Evolutionary conservation across 2,329 filamentous ascomycete genomes (phyloP), one percentile per base, ranked within the genome.

Genomic region (Sarocladiaceae sp.): DNA sequence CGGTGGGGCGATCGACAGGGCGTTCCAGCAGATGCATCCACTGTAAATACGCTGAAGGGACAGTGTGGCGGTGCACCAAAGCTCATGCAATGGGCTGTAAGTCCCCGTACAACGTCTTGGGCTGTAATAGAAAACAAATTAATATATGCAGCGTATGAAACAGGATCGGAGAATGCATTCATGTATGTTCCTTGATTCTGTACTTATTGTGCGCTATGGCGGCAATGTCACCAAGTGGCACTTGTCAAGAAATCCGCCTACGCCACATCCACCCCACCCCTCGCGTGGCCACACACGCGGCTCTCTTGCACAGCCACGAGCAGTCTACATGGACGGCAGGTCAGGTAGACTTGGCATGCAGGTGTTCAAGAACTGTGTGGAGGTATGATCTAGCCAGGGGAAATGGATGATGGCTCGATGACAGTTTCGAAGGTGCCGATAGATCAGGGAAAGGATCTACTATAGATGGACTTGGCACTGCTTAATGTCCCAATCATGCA

Each of bases 1-100:
- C 15, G 28, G 47, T 31, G 47, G 47, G 33, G 47, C 29, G 47
- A 50, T 50, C 47, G 29, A 17, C 47, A 50, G 47, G 47, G 31
- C 47, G 13, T 50, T 36, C 26, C 28, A 28, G 29, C 44, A 17
- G n/a, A 4, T 33, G 44, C 22, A 25, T 33, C 44, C 44, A 46
- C 40, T 46, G 40, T 46, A 29, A 25, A 8, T 10, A 29, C 8
- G 23, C 40, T 28, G 11, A 11, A 8, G 11, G 37, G 5, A 11
- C 17, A 25, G 22, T 29, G 44, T 48, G 44, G 44, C 44, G 26
- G 44, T 31, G 44, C 44, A 48, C 4, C 29, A 10, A 17, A 20
- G 4, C 13, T 28, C 12, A 22, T 15, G 40, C 8, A 46, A 13
- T n/a, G n/a, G n/a, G n/a, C n/a, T n/a, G n/a, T n/a, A n/a, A n/a